Evolutionary conservation across 768 basidiomycete species (phyloP).

Genomic region (Amanita muscaria): DNA sequence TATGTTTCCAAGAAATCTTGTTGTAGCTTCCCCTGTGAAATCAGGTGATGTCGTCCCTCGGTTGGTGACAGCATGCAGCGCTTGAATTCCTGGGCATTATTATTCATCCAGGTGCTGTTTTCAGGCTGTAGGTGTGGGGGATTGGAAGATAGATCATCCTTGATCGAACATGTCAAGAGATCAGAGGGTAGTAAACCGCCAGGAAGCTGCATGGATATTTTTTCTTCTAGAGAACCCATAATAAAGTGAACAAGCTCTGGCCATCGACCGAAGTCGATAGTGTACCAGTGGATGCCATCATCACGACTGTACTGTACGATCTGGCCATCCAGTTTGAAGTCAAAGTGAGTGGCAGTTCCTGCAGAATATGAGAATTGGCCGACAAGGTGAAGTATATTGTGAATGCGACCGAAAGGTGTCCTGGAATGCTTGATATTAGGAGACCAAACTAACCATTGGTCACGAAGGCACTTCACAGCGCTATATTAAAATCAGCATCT

Average conservation of each 20-base stretch:
- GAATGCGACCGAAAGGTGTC: not conserved
- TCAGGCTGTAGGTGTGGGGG: not conserved
- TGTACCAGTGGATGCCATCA: not conserved
- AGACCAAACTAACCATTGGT: not conserved
- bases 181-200: not conserved
- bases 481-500: not conserved
- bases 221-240: not conserved
- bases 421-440: not conserved
- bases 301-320: not conserved
- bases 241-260: not conserved
- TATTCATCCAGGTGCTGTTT: not conserved
- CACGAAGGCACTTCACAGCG: not conserved
- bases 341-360: not conserved
- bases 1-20: not conserved
- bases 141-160: not conserved
- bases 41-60: not conserved
- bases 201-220: not conserved
- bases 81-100: not conserved
- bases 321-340: conserved; percentile 1
- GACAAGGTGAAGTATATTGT: not conserved
- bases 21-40: not conserved
- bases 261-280: not conserved
- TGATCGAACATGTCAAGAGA: not conserved
- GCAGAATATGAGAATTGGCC: not conserved
- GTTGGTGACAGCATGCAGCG: not conserved